Evolutionary conservation across 345 rosid genomes (phyloP), one percentile per base, ranked within the genome.

Genomic region (Laguncularia racemosa): DNA sequence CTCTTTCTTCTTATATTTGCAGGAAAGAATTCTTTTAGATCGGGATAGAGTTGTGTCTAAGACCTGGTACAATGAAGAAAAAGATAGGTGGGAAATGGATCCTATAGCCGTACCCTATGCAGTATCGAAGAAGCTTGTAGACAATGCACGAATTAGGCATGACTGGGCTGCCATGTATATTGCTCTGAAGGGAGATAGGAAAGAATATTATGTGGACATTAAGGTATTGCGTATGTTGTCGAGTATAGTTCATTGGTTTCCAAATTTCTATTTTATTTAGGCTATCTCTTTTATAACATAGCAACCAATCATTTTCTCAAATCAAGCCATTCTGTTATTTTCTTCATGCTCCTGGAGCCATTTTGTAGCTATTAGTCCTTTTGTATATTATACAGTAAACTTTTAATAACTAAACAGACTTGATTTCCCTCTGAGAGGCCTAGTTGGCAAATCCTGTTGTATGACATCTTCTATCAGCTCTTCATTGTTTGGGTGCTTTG

Each of bases 91-190:
- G 96, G 97, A 91, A 78, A 88, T 91, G 78, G 86, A 88, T 70
- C 82, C 89, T 21, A 63, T 85, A 65, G 96, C 91, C 57, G 81
- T 88, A 72, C 89, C 97, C 59, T 85, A 84, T 78, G 96, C 95
- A 9, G 84, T 88, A 57, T 88, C 95, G 58, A 84, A 77, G 73
- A 91, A 82, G 74, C 78, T 91, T 51, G 77, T 88, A 59, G 82
- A 84, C 51, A 74, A 65, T 76, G 91, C 86, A 53, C 77, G 95
- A 62, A 85, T 91, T 68, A 83, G 97, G 80, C 97, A 88, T 76
- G 97, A 91, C 70, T 91, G 83, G 88, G 96, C 81, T 71, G 81
- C 80, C 60, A 88, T 91, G 97, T 84, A 77, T 72, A 57, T 88
- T 69, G 70, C 84, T 51, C 58, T 91, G 26, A 91, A 91, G 71